phyloP scores from a whole-genome alignment of 805 yeast species.

The Metschnikowia lunata region DNA sequence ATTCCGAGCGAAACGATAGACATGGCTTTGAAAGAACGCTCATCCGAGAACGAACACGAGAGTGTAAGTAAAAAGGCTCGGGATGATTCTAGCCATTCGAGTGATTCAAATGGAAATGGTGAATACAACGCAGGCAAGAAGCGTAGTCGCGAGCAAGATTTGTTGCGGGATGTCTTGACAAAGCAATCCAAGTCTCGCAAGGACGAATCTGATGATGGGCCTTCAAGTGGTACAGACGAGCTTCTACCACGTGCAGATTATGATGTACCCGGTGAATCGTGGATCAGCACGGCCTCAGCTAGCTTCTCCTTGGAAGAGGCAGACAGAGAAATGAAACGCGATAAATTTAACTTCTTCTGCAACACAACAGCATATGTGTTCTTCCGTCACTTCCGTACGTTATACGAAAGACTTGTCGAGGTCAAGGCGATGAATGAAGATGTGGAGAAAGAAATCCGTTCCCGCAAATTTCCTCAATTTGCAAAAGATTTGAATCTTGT shows the following conservation, averaged over 20 bases:
- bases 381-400: slow-evolving; percentile 76
- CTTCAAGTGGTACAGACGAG: slow-evolving; percentile 32
- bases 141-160: slow-evolving; percentile 50
- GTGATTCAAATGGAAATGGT: slow-evolving; percentile 6
- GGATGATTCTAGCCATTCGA: slow-evolving; percentile 15
- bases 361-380: slow-evolving; percentile 87
- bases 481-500: slow-evolving; percentile 83
- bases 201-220: slow-evolving; percentile 32
- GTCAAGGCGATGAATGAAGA: slow-evolving; percentile 65
- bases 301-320: slow-evolving; percentile 25
- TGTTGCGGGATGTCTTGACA: slow-evolving; percentile 58
- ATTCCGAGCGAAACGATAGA: slow-evolving; percentile 49
- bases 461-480: slow-evolving; percentile 63
- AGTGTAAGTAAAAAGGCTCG: slow-evolving; percentile 10
- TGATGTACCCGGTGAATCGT: slow-evolving; percentile 38
- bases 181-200: slow-evolving; percentile 41
- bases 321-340: slow-evolving; percentile 37
- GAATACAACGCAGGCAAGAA: slow-evolving; percentile 32
- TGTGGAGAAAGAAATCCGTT: slow-evolving; percentile 69
- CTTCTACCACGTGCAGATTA: slow-evolving; percentile 28
- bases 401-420: slow-evolving; percentile 76
- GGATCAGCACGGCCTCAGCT: slow-evolving; percentile 37
- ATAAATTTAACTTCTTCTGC: slow-evolving; percentile 72
- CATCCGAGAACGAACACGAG: slow-evolving; percentile 18
- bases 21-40: slow-evolving; percentile 26